phyloP scores from a whole-genome alignment of 2,329 filamentous ascomycete species.

The Colletotrichum sidae region DNA sequence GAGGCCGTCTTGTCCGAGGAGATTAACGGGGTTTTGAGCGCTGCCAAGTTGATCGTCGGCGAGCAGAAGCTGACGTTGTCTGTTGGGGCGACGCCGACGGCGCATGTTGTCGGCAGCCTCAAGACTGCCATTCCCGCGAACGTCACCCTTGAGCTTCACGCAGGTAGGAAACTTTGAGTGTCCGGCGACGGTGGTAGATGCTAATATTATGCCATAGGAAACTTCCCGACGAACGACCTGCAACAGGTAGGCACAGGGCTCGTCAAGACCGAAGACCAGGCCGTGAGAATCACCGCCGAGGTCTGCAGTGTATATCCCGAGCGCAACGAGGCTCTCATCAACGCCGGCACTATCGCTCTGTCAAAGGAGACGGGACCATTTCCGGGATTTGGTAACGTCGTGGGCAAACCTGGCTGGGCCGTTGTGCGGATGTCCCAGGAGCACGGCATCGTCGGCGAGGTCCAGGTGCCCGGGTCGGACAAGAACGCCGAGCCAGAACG shows the following conservation, averaged over 20 bases:
- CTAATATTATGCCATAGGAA: conserved; percentile 39
- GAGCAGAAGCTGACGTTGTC: conserved; percentile 46
- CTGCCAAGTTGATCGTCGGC: conserved; percentile 44
- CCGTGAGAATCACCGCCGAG: conserved; percentile 47
- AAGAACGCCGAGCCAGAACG: conserved; percentile 33
- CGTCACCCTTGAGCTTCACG: conserved; percentile 50
- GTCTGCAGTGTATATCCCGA: conserved; percentile 53
- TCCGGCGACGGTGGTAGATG: too few species aligned
- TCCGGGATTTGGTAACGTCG: conserved; percentile 46
- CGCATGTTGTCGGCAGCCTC: conserved; percentile 48
- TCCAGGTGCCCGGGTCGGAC: conserved; percentile 1
- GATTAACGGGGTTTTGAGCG: conserved; percentile 45
- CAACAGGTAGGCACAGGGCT: conserved; percentile 52
- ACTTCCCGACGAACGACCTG: conserved; percentile 53
- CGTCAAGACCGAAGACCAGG: conserved; percentile 44
- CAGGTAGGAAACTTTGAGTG: conserved; percentile 39
- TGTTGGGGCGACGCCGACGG: conserved; percentile 51
- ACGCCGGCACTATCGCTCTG: conserved; percentile 50
- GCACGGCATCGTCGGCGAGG: conserved; percentile 48
- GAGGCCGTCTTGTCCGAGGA: conserved; percentile 46
- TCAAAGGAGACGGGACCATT: conserved; percentile 48
- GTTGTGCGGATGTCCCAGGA: conserved; percentile 51
- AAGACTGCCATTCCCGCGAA: conserved; percentile 45
- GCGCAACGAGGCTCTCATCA: conserved; percentile 52
- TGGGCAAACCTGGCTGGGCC: conserved; percentile 45